Evolutionary conservation across 371 early-diverging fungal species (phyloP), one percentile per base, ranked within the genome.

Genomic region (Thermomucor indicae-seudaticae): DNA sequence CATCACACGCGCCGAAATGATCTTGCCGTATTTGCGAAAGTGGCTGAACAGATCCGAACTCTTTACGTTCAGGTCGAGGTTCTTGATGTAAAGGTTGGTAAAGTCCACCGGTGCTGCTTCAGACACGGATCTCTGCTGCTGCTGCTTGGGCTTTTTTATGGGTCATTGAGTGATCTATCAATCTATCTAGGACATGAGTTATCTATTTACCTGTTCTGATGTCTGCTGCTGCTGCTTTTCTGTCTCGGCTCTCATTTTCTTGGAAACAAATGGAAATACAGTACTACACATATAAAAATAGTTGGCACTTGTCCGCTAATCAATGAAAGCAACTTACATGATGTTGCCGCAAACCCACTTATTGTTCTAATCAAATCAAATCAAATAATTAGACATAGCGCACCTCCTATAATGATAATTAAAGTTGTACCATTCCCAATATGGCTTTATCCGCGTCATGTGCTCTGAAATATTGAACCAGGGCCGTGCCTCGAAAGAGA

Each of bases 41-140:
- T 70, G 49, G 12, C 60, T 65, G 44, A 71, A 73, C 3, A 79
- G 56, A 43, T 76, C 74, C 1, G 57, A 59, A 32, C 75, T 79
- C 32, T 65, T 65, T 12, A 79, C 66, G 35, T 65, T 60, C 19
- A 70, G 44, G 45, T 79, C 79, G 2, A 79, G 57, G 32, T 79
- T 79, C 49, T 79, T 79, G 51, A 79, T 75, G 41, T 76, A 79
- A 0, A 79, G 59, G 34, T 79, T 79, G 34, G 65, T 69, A 41
- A 55, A 67, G 39, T 75, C 75, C 10, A 69, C 47, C 5, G 38
- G 37, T 16, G 23, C 29, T 1, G 54, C 40, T n/a, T n/a, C n/a
- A n/a, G n/a, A n/a, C n/a, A n/a, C n/a, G n/a, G n/a, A n/a, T n/a
- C n/a, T 47, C 14, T 30, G 6, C 39, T 20, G 27, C 23, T 40